Evolutionary conservation across 805 yeast genomes (phyloP).

Genomic region (Hemisphaericaspora nanyangensis): DNA sequence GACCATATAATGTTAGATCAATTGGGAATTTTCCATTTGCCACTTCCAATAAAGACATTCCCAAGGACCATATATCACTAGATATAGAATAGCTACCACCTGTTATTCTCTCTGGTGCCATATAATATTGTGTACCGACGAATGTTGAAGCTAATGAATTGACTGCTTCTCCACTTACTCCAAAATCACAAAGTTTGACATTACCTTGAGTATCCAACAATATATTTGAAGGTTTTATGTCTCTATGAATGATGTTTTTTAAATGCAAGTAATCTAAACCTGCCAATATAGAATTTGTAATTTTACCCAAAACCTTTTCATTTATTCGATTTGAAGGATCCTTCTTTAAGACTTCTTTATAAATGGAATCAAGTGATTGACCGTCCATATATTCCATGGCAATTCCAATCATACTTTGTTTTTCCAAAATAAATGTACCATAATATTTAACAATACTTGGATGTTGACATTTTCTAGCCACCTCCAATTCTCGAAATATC

Average conservation of each 20-base stretch:
- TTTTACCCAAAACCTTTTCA: slow-evolving; percentile 87
- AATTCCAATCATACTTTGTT: slow-evolving; percentile 77
- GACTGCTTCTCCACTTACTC: slow-evolving; percentile 96
- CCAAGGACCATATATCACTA: slow-evolving; percentile 95
- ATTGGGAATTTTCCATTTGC: slow-evolving; percentile 86
- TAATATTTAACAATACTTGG: slow-evolving; percentile 87
- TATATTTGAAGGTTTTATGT: slow-evolving; percentile 94
- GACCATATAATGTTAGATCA: slow-evolving; percentile 32
- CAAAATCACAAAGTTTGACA: slow-evolving; percentile 93
- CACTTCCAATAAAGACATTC: slow-evolving; percentile 76
- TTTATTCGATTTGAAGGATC: slow-evolving; percentile 78
- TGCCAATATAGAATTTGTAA: slow-evolving; percentile 78
- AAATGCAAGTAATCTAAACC: slow-evolving; percentile 89
- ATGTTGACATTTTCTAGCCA: slow-evolving; percentile 76
- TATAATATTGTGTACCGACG: slow-evolving; percentile 95
- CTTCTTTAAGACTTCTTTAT: slow-evolving; percentile 64
- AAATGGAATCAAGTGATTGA: slow-evolving; percentile 84
- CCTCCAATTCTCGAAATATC: slow-evolving; percentile 85
- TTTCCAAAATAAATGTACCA: slow-evolving; percentile 83
- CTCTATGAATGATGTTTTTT: slow-evolving; percentile 87
- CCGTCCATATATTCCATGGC: slow-evolving; percentile 99
- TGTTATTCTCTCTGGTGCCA: slow-evolving; percentile 98
- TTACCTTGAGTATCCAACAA: slow-evolving; percentile 71
- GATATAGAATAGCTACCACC: slow-evolving; percentile 95
- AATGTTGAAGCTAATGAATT: slow-evolving; percentile 93